Evolutionary conservation across 208 protist genomes (phyloP).

Genomic region (Polymyxa betae): DNA sequence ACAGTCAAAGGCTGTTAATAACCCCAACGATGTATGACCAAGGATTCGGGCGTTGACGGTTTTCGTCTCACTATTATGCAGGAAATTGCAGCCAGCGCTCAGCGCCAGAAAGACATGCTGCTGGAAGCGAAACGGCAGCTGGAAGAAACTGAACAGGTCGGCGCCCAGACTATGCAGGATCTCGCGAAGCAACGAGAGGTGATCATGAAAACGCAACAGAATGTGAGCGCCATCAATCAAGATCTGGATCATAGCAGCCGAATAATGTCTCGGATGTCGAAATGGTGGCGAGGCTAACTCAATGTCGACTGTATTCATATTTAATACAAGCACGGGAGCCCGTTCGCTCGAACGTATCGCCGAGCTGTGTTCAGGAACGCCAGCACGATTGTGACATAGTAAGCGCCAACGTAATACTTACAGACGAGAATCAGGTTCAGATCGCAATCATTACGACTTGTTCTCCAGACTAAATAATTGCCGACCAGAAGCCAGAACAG

Average conservation of each 20-base stretch:
- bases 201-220: neutral
- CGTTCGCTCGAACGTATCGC: neutral
- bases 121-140: neutral
- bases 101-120: neutral
- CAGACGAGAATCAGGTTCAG: neutral
- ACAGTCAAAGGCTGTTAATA: neutral
- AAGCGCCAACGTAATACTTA: neutral
- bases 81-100: neutral
- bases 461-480: neutral
- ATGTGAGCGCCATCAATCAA: neutral
- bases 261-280: neutral
- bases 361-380: neutral
- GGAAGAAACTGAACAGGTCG: constrained; percentile 7
- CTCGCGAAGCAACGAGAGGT: neutral
- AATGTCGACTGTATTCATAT: neutral
- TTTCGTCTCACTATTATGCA: neutral
- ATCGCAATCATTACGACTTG: neutral
- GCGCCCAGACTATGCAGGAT: neutral
- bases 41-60: neutral
- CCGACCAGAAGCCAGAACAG: neutral
- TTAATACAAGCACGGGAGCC: neutral
- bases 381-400: neutral
- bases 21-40: neutral
- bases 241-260: constrained; percentile 1
- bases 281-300: neutral